Evolutionary conservation across 129 eudicot genomes (phyloP).

Genomic region (Arctium minus): DNA sequence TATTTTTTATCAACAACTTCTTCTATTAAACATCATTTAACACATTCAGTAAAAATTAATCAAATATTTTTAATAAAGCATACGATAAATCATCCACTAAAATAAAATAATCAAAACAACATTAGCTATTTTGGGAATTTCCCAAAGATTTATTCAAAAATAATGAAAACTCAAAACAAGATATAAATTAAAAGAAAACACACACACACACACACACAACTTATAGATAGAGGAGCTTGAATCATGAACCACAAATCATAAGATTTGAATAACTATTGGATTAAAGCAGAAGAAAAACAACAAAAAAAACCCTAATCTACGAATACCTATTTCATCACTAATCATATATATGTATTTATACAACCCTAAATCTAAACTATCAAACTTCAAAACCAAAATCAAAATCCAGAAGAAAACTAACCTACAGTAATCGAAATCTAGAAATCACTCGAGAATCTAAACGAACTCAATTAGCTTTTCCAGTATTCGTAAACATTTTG

Average conservation of each 20-base stretch:
- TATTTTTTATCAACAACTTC: too few species aligned
- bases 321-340: neutral
- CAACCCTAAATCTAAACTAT: neutral
- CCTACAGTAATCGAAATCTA: neutral
- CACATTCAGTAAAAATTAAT: neutral
- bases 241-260: neutral
- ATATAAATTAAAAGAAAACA: too few species aligned
- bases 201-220: neutral
- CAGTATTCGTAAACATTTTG: slow-evolving; percentile 32
- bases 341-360: slow-evolving; percentile 8
- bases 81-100: too few species aligned
- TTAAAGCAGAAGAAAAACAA: neutral
- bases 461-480: slow-evolving; percentile 23
- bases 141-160: too few species aligned
- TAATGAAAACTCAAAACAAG: too few species aligned
- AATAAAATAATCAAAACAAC: too few species aligned
- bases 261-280: neutral
- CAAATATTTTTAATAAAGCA: neutral
- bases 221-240: neutral
- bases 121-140: too few species aligned
- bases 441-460: neutral
- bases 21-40: too few species aligned
- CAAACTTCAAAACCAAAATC: neutral
- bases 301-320: neutral
- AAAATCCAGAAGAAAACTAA: neutral